phyloP scores from a whole-genome alignment of 2,329 filamentous ascomycete species.

The Hypoxylon sp. region DNA sequence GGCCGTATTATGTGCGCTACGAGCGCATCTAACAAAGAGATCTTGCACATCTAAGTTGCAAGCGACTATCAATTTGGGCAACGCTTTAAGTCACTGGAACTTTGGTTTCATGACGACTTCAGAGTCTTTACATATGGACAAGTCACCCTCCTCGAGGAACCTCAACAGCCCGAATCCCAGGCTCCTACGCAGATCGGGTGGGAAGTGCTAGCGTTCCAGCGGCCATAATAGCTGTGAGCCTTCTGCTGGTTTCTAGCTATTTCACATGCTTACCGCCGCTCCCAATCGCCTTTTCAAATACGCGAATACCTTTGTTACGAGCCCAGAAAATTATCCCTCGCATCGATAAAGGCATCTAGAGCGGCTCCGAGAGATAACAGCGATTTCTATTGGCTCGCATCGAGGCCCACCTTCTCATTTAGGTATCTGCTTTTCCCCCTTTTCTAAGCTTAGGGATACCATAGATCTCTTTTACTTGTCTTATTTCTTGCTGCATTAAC shows the following conservation, averaged over 20 bases:
- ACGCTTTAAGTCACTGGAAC: background rate
- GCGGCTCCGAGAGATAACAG: background rate
- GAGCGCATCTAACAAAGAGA: background rate
- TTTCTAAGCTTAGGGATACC: background rate
- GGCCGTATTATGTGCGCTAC: background rate
- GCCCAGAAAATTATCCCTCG: too few relatives aligned
- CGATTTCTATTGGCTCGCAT: background rate
- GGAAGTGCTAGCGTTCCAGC: background rate
- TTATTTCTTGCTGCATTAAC: background rate
- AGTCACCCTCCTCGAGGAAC: background rate
- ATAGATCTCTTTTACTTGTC: background rate
- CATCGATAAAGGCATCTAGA: background rate
- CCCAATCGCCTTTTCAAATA: background rate
- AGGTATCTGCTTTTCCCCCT: background rate
- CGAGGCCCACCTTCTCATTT: background rate
- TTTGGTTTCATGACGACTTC: background rate
- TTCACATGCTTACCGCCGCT: background rate
- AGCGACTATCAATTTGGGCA: background rate
- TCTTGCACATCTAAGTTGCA: background rate
- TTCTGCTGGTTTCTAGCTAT: background rate
- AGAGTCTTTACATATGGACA: background rate
- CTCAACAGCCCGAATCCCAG: background rate
- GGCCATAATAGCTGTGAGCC: background rate
- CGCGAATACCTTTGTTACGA: too few relatives aligned
- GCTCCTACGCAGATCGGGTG: background rate